A percentile compares a stretch with the other conserved stretches of the same genome.
These are phyloP conservation scores for Fusarium avenaceum DNA, from an alignment of 2,329 filamentous ascomycete genomes.

Conservation along the genomic window DNA sequence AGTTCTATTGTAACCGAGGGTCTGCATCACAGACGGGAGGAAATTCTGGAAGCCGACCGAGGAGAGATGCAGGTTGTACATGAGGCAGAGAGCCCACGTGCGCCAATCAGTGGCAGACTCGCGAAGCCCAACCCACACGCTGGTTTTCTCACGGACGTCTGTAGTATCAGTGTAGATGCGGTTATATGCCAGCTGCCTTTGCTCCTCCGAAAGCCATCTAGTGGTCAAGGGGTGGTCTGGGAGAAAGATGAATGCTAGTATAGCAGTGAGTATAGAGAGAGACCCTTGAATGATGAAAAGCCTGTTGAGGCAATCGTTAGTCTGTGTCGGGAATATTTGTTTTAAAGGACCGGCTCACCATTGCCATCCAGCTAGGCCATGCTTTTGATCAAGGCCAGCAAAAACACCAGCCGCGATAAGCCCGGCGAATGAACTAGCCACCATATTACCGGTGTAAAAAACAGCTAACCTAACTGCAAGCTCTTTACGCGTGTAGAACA, in stretches of 20 bases:
- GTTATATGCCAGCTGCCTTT: slow-evolving; percentile 58
- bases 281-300: slow-evolving; percentile 52
- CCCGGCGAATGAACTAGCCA: slow-evolving; percentile 57
- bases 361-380: slow-evolving; percentile 49
- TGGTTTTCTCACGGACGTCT: slow-evolving; percentile 52
- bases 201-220: slow-evolving; percentile 52
- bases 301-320: not conserved
- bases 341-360: slow-evolving; percentile 34
- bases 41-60: slow-evolving; percentile 51
- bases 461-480: slow-evolving; percentile 58
- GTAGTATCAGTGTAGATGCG: slow-evolving; percentile 54
- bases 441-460: slow-evolving; percentile 58
- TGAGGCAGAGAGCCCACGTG: slow-evolving; percentile 49
- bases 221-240: slow-evolving; percentile 57
- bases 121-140: slow-evolving; percentile 51
- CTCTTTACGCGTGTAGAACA: slow-evolving; percentile 67
- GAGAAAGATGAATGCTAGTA: slow-evolving; percentile 52
- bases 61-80: slow-evolving; percentile 46
- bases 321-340: no score
- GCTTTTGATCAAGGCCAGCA: slow-evolving; percentile 46
- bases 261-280: slow-evolving; percentile 48
- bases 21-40: slow-evolving; percentile 57
- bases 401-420: slow-evolving; percentile 61
- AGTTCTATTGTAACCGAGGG: slow-evolving; percentile 60
- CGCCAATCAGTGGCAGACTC: slow-evolving; percentile 48